Evolutionary conservation across 257 asterid species (phyloP), one percentile per base, ranked within the genome.

Genomic region (Petunia secreta): DNA sequence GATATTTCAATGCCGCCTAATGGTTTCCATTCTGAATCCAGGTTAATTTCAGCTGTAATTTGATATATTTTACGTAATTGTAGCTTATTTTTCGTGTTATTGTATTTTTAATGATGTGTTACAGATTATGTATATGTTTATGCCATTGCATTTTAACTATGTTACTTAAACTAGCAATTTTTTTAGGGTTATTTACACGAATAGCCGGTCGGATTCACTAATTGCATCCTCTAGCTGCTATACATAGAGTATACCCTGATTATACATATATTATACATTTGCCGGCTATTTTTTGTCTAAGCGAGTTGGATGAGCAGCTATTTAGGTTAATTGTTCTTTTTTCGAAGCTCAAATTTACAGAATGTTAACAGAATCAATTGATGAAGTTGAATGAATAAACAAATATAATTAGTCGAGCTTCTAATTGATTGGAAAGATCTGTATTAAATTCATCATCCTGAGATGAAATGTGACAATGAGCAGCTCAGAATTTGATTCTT

Each of bases 21-120:
- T 65, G 88, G 81, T 50, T 63, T 89, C 69, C 89, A 85, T 79
- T 87, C 84, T 36, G 92, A 89, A 82, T 88, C 88, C 90, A 87
- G 93, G 97, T 89, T 54, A 3, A 15, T 41, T 13, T 15, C 1
- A 25, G 14, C 25, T 44, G 8, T 60, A 8, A 34, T 63, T 41
- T 3, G 9, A 68, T 4, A 36, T 40, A 43, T 43, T 68, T 41
- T 13, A 15, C 40, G 74, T 44, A 53, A 44, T 64, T 62, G 3
- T 9, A 25, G 74, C 44, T 77, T 48, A 38, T 11, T 8, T 5
- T 46, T 77, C 7, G 59, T 43, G 13, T 46, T 8, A 3, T 48
- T 9, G 54, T 50, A 11, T 43, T 44, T 58, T 14, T 78, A 39
- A 46, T 63, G 81, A 7, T 60, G 81, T 44, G 34, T 62, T 8